These are phyloP conservation scores for Geosiphon pyriformis DNA, from an alignment of 192 early-diverging fungal genomes.

Conservation along the genomic window DNA sequence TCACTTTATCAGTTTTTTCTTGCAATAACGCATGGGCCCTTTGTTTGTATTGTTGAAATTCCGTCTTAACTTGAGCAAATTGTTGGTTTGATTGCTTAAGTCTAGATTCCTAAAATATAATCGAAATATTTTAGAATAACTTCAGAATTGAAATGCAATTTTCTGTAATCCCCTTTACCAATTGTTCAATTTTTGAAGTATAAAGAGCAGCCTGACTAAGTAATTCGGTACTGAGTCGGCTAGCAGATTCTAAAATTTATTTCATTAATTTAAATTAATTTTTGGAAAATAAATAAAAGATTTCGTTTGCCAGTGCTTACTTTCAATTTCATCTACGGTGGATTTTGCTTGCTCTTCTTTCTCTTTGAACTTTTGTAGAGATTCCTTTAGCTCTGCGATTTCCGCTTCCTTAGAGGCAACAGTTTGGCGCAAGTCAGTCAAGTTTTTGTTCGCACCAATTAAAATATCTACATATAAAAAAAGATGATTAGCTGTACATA, in stretches of 20 bases:
- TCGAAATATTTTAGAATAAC: neutral
- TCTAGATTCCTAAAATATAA: conserved; percentile 39
- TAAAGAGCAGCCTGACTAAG: conserved; percentile 31
- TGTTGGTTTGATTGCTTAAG: conserved; percentile 41
- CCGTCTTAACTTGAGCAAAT: conserved; percentile 35
- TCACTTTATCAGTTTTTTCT: conserved; percentile 26
- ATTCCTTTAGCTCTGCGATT: conserved; percentile 31
- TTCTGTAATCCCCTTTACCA: conserved; percentile 34
- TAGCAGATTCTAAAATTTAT: conserved; percentile 30
- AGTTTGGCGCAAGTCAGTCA: conserved; percentile 47
- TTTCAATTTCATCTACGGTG: conserved; percentile 20
- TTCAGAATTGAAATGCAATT: neutral
- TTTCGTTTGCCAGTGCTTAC: no score
- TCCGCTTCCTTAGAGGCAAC: conserved; percentile 44
- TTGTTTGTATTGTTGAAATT: conserved; percentile 55
- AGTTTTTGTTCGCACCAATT: conserved; percentile 48
- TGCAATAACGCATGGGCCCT: conserved; percentile 46
- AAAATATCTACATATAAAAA: conserved; percentile 47
- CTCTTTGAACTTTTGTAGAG: conserved; percentile 28
- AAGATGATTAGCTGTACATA: neutral
- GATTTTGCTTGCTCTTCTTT: conserved; percentile 25
- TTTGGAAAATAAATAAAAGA: neutral
- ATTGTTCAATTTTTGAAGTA: conserved; percentile 32
- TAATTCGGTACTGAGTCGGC: conserved; percentile 35
- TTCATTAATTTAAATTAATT: no score